Percentiles rank a stretch among this genome's conserved stretches.
phyloP scores from a whole-genome alignment of 1,284 basidiomycete genomes.

The Cryptococcus sp. region DNA sequence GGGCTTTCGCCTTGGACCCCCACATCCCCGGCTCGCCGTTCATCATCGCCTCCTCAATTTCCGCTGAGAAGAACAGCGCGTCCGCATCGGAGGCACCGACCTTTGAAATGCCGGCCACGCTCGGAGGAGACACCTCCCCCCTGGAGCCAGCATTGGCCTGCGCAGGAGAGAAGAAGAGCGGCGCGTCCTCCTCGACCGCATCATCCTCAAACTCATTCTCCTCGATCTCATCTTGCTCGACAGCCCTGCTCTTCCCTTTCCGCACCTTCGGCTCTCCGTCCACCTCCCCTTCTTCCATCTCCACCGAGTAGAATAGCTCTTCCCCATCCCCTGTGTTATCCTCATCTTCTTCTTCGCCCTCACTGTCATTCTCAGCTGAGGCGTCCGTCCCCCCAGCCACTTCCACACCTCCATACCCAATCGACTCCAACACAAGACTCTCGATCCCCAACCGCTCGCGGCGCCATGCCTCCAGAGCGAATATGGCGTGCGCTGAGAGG shows the following conservation, averaged over 20 bases:
- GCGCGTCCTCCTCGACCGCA: background rate
- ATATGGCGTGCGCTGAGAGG: slow-evolving; percentile 37
- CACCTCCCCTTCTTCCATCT: background rate
- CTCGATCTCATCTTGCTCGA: background rate
- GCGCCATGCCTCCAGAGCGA: slow-evolving; percentile 40
- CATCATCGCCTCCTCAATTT: no score
- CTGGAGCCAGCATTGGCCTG: background rate
- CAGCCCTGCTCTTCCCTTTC: no score
- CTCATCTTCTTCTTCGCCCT: background rate
- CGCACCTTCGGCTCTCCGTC: background rate
- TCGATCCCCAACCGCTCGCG: slow-evolving; percentile 28
- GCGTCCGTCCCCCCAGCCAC: background rate
- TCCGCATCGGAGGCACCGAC: no score
- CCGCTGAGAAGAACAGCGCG: no score
- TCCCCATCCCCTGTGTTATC: background rate
- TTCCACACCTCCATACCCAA: slow-evolving; percentile 13
- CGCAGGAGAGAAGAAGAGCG: background rate
- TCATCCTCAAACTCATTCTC: background rate
- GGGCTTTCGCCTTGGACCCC: no score
- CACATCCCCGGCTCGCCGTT: no score
- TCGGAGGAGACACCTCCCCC: background rate
- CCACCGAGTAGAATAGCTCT: background rate
- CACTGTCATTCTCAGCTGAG: background rate
- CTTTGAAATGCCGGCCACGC: no score
- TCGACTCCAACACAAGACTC: slow-evolving; percentile 22